Evolutionary conservation across 2,329 filamentous ascomycete species (phyloP).

Genomic region (Claviceps purpurea): DNA sequence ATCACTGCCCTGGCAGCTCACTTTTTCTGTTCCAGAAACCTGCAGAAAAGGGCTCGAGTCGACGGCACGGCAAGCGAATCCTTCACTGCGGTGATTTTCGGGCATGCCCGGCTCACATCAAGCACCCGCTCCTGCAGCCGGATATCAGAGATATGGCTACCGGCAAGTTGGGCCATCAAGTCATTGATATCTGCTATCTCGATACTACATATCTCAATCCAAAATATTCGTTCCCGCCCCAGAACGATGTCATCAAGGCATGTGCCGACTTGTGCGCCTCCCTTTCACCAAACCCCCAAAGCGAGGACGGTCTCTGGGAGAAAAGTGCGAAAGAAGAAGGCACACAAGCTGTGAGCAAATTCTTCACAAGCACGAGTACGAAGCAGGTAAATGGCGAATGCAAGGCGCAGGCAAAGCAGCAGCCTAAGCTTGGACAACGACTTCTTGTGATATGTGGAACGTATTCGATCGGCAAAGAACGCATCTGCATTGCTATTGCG

Average conservation of each 20-base stretch:
- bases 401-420: conserved; percentile 13
- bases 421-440: conserved; percentile 31
- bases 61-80: conserved; percentile 55
- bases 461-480: conserved; percentile 95
- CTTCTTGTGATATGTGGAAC: conserved; percentile 89
- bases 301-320: conserved; percentile 34
- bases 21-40: conserved; percentile 84
- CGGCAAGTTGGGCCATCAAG: conserved; percentile 64
- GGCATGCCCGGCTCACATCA: conserved; percentile 72
- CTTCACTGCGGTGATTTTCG: conserved; percentile 94
- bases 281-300: conserved; percentile 50
- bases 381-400: conserved; percentile 17
- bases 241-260: conserved; percentile 73
- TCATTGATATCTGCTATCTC: conserved; percentile 89
- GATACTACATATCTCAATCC: conserved; percentile 96
- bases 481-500: conserved; percentile 86
- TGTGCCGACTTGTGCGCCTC: conserved; percentile 81
- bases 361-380: conserved; percentile 27
- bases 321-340: conserved; percentile 27
- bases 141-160: conserved; percentile 56
- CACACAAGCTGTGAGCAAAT: conserved; percentile 36
- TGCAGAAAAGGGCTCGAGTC: conserved; percentile 43
- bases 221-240: conserved; percentile 84
- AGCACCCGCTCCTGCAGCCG: conserved; percentile 69
- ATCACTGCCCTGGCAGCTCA: conserved; percentile 92